Percentiles rank a stretch among this genome's conserved stretches.
Evolutionary conservation across 176 grass and related monocot genomes (phyloP).

Genomic region (Musa troglodytarum): DNA sequence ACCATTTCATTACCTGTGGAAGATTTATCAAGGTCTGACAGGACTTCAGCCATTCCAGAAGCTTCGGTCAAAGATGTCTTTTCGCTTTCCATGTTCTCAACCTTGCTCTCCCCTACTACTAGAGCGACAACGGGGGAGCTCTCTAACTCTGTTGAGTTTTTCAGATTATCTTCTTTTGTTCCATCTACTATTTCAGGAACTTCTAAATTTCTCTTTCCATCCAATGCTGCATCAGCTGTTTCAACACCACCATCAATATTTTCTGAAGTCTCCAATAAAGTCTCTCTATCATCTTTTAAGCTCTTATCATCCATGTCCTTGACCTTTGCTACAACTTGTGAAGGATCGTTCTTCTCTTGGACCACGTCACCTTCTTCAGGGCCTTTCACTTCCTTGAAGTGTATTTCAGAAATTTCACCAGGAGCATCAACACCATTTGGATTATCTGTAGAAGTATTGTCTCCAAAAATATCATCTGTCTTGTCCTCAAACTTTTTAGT

Average conservation of each 20-base stretch:
- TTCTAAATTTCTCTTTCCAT: slow-evolving; percentile 1
- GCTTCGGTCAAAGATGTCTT: neutral
- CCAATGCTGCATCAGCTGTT: neutral
- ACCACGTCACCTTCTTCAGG: too few relatives aligned
- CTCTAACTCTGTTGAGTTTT: too few relatives aligned
- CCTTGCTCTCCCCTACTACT: too few relatives aligned
- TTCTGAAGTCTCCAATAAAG: neutral
- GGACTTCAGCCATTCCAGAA: neutral
- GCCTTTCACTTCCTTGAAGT: too few relatives aligned
- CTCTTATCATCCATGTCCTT: neutral
- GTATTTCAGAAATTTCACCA: too few relatives aligned
- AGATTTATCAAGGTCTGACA: neutral
- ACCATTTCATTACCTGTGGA: neutral
- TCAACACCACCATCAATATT: neutral
- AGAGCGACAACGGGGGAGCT: too few relatives aligned
- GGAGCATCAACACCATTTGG: neutral
- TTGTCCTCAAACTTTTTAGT: neutral
- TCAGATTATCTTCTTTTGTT: neutral
- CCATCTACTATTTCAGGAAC: neutral
- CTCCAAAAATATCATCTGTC: neutral
- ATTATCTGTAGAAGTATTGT: neutral
- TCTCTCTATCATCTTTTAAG: neutral
- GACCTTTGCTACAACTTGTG: neutral
- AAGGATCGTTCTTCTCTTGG: too few relatives aligned
- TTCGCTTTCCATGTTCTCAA: too few relatives aligned